These are phyloP conservation scores for Corchorus capsularis DNA, from an alignment of 345 rosid genomes.

Conservation along the genomic window DNA sequence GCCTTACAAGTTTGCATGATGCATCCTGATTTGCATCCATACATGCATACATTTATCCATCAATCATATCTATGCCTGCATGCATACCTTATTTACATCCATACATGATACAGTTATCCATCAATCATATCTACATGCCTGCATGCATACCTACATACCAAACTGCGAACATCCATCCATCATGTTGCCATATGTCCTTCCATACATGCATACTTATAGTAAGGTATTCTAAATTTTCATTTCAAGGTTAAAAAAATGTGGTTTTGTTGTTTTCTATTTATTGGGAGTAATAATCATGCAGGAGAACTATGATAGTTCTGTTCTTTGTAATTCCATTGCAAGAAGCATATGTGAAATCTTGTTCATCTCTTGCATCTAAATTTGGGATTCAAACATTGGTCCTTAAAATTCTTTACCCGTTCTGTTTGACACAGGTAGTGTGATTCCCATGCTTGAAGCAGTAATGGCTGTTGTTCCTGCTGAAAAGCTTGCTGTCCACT, in stretches of 20 bases:
- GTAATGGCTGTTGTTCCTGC: slow-evolving; percentile 66
- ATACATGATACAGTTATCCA: neutral
- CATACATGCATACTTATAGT: slow-evolving; percentile 1
- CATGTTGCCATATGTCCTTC: neutral
- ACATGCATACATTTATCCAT: neutral
- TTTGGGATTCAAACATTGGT: neutral
- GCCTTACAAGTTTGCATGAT: neutral
- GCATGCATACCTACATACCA: neutral
- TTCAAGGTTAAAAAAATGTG: neutral
- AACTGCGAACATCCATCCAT: neutral
- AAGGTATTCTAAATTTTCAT: neutral
- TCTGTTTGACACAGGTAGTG: slow-evolving; percentile 48
- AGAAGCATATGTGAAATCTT: neutral
- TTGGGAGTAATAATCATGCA: neutral
- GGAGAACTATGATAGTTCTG: no score
- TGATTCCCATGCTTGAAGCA: slow-evolving; percentile 72
- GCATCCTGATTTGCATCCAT: neutral
- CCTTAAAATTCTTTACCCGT: neutral
- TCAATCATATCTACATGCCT: neutral
- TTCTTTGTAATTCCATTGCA: neutral
- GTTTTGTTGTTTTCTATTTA: neutral
- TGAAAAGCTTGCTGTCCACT: slow-evolving; percentile 74
- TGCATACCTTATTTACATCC: neutral
- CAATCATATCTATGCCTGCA: neutral
- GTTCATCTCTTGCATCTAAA: slow-evolving; percentile 6